Conservation (phyloP, 306 rosid species). For the Cucurbita ficifolia region DNA sequence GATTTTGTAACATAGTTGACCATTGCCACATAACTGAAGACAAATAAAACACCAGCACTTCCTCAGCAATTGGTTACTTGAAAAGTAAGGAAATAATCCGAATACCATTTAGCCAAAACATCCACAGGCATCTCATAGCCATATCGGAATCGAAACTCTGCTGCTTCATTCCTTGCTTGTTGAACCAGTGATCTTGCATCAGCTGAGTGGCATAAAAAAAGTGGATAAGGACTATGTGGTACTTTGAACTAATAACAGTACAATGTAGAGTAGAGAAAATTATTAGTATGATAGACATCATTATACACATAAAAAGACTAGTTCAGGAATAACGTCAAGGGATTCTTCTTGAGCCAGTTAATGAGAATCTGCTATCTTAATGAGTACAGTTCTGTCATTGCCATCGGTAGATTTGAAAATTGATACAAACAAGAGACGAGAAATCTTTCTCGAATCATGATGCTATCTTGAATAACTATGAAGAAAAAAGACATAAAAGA, state of each 20-base stretch:
- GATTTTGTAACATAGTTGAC: not conserved
- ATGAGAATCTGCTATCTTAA: not conserved
- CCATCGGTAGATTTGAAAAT: not conserved
- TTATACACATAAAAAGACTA: not conserved
- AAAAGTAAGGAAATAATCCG: not conserved
- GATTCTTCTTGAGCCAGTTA: not conserved
- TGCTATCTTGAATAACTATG: not conserved
- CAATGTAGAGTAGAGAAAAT: not conserved
- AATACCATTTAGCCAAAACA: slow-evolving; percentile 73
- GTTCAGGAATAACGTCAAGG: not conserved
- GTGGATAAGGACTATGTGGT: not conserved
- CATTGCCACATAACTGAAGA: not conserved
- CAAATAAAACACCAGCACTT: not conserved
- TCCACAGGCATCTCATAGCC: slow-evolving; percentile 97
- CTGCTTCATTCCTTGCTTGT: slow-evolving; percentile 98
- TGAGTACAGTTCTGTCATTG: not conserved
- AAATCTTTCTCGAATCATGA: not conserved
- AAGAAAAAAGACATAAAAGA: not conserved
- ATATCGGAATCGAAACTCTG: slow-evolving; percentile 82
- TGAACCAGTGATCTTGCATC: slow-evolving; percentile 93
- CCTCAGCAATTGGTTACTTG: not conserved
- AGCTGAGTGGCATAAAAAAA: slow-evolving; percentile 29
- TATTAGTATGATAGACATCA: not conserved
- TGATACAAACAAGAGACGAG: not conserved
- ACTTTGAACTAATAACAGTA: not conserved